A percentile compares a stretch with the other conserved stretches of the same genome.
Conservation (phyloP, 257 asterid genomes). For the Phtheirospermum japonicum region DNA sequence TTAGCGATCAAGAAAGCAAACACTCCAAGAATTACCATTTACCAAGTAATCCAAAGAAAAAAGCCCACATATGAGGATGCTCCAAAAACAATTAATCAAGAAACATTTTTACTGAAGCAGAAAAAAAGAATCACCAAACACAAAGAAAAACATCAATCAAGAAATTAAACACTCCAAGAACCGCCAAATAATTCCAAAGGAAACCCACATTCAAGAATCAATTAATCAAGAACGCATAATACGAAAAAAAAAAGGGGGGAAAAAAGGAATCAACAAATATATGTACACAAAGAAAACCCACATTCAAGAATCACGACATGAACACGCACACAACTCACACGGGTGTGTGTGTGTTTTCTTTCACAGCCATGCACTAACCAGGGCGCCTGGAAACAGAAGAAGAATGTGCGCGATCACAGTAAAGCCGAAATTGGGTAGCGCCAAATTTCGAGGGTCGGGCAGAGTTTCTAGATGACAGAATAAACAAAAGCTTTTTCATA, state of each 20-base stretch:
- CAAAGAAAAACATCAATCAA: not conserved
- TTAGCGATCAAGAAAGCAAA: too few relatives aligned
- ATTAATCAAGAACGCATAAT: not conserved
- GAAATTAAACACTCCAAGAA: not conserved
- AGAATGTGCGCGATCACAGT: slow-evolving; percentile 49
- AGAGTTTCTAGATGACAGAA: slow-evolving; percentile 34
- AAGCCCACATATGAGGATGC: not conserved
- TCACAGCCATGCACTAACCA: slow-evolving; percentile 43
- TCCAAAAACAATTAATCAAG: not conserved
- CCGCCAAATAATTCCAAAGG: not conserved
- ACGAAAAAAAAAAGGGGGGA: not conserved
- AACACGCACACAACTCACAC: not conserved
- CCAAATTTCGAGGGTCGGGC: slow-evolving; percentile 33
- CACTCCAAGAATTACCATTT: too few relatives aligned
- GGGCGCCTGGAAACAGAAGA: slow-evolving; percentile 45
- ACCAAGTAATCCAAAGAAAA: too few relatives aligned
- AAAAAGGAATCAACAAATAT: not conserved
- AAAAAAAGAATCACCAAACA: not conserved
- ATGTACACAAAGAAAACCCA: not conserved
- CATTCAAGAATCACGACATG: slow-evolving; percentile 12
- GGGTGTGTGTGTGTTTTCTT: not conserved
- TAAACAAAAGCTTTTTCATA: slow-evolving; percentile 49
- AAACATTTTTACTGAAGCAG: not conserved
- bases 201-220: not conserved
- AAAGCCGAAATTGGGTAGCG: slow-evolving; percentile 36